Base-by-base conservation (phyloP, 495 filamentous ascomycete genomes). In the Penicillium flavigenum region DNA sequence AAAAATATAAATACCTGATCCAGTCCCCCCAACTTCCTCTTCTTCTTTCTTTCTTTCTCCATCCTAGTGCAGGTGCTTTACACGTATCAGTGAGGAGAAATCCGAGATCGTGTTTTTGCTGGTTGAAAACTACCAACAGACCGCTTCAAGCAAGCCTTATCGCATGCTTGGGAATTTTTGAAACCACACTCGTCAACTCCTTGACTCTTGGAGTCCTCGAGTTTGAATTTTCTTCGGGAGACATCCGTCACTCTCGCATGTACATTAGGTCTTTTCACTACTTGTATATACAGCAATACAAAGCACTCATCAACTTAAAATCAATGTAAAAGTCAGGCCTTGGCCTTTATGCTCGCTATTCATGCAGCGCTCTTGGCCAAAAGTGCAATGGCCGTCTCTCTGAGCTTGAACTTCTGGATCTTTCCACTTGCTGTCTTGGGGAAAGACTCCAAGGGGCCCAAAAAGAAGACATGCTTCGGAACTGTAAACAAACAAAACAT, bases 401-500 rank as follows among this genome's bases (percentile, higher is more conserved):
- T 83, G 63, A 98, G 73, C 70, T 89, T 95, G 72, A 89, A 97
- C 72, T 96, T 97, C 76, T 96, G 91, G 42, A 98, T 94, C 80
- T 98, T 98, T 31, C 94, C 94, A 68, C 91, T 96, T 19, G 91
- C 89, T 20, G 94, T 98, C 79, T 96, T 97, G 8, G 94, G 94
- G 64, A 89, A 94, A 9, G 83, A 79, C 0, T 85, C 81, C 2
- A 62, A 60, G 2, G 67, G 61, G 5, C 51, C 52, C 2, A 89
- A 76, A 79, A 89, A 96, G 72, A 96, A 97, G 32, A 97, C 85
- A 69, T 95, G 83, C 70, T 92, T 96, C 0, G 94, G 94, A 50
- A 90, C 91, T 81, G 49, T 41, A 52, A 4, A n/a, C 16, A 20
- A 32, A 5, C 2, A 32, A 24, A 19, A 12, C 36, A 22, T 43